These are phyloP conservation scores for Dactylis glomerata DNA, from an alignment of 176 grass and related monocot species.

Conservation along the genomic window DNA sequence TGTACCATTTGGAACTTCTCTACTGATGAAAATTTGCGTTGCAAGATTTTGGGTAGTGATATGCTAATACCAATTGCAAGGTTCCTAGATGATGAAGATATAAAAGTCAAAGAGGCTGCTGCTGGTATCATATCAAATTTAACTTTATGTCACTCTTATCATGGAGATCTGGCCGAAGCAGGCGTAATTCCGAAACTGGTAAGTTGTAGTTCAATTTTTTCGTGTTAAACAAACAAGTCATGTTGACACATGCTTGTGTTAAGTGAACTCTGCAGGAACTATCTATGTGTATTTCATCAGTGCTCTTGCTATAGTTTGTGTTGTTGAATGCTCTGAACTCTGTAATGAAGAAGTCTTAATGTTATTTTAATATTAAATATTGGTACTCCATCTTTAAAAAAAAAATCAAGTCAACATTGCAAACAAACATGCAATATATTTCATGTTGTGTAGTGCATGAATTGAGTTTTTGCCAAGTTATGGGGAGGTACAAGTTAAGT, in stretches of 20 bases:
- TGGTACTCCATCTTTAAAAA: not conserved
- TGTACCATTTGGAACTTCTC: slow-evolving; percentile 78
- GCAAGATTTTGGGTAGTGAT: slow-evolving; percentile 49
- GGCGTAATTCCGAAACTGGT: slow-evolving; percentile 71
- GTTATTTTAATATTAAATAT: not conserved
- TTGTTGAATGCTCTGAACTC: not conserved
- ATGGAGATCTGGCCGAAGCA: slow-evolving; percentile 54
- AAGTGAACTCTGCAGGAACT: slow-evolving; percentile 1
- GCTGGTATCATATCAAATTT: slow-evolving; percentile 63
- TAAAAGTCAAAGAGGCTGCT: slow-evolving; percentile 68
- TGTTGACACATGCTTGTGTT: not conserved
- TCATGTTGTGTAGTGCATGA: not conserved
- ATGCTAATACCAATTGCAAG: slow-evolving; percentile 44
- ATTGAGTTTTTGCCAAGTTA: not conserved
- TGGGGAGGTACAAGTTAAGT: not conserved
- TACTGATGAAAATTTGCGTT: slow-evolving; percentile 46
- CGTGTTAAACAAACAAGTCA: not conserved
- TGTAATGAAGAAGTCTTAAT: not conserved
- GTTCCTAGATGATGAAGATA: slow-evolving; percentile 63
- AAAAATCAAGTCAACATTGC: not conserved
- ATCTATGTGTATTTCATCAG: not conserved
- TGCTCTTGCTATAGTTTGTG: not conserved
- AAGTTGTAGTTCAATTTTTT: not conserved
- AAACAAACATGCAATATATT: slow-evolving; percentile 20
- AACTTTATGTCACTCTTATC: slow-evolving; percentile 43